Percentiles rank a stretch among this genome's conserved stretches.
Evolutionary conservation across 306 rosid species (phyloP).

Genomic region (Cyclanthera cordifolia): DNA sequence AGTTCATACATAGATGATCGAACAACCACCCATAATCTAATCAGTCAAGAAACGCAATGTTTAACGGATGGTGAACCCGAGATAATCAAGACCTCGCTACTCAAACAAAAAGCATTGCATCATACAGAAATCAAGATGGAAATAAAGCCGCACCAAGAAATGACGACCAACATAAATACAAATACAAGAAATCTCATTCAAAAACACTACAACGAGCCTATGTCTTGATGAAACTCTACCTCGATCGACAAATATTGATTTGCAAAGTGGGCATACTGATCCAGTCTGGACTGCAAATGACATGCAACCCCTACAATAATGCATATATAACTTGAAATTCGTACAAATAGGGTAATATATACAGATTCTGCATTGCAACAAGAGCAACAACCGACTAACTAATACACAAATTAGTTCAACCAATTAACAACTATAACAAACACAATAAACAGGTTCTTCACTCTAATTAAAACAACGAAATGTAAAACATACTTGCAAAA

Average conservation of each 20-base stretch:
- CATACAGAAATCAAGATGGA: neutral
- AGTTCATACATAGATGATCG: neutral
- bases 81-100: neutral
- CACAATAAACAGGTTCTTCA: too few species aligned
- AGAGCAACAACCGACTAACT: neutral
- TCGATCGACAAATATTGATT: slow-evolving; percentile 23
- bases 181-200: neutral
- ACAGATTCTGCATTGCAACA: neutral
- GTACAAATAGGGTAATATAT: neutral
- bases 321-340: neutral
- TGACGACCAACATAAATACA: too few species aligned
- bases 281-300: slow-evolving; percentile 18
- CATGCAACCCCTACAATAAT: slow-evolving; percentile 40
- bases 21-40: neutral
- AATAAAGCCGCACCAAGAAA: too few species aligned
- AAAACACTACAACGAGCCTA: neutral
- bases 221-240: slow-evolving; percentile 16
- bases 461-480: neutral
- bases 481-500: slow-evolving; percentile 54
- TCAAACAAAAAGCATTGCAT: too few species aligned
- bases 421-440: too few species aligned
- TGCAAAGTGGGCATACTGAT: slow-evolving; percentile 57
- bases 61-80: neutral
- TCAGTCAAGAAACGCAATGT: neutral
- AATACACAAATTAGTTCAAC: too few species aligned